phyloP scores from a whole-genome alignment of 768 basidiomycete species.

The Crassisporium funariophilum region DNA sequence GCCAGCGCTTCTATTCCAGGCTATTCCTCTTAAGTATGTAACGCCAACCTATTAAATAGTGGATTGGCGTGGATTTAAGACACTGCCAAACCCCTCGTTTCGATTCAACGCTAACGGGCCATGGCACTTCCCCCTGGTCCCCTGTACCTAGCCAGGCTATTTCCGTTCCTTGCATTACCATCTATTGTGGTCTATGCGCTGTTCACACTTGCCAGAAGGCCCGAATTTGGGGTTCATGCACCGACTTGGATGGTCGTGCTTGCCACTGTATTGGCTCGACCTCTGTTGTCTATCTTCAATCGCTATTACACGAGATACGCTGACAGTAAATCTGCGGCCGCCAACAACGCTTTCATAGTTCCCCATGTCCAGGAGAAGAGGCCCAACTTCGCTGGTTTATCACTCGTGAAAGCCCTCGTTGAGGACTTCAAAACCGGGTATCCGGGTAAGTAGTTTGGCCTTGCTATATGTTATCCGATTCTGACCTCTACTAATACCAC shows the following conservation, averaged over 20 bases:
- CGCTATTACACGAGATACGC: conserved; percentile 14
- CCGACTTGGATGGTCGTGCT: conserved; percentile 11
- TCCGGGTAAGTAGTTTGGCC: conserved; percentile 42
- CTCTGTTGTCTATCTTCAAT: conserved; percentile 12
- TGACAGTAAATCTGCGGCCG: conserved; percentile 12
- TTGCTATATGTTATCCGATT: background rate
- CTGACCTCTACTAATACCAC: background rate
- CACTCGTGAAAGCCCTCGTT: conserved; percentile 6
- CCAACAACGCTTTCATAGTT: conserved; percentile 9
- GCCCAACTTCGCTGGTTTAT: conserved; percentile 13
- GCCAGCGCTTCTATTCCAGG: no score
- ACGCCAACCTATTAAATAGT: no score
- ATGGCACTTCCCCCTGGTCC: no score
- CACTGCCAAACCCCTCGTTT: no score
- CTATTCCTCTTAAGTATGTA: no score
- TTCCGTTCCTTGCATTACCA: no score
- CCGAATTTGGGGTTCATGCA: background rate
- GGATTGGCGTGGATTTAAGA: no score
- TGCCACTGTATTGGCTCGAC: conserved; percentile 9
- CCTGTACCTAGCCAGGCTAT: no score
- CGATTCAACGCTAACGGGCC: no score
- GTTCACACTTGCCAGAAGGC: no score
- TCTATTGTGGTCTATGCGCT: no score
- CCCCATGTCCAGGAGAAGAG: conserved; percentile 15
- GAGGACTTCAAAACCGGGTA: conserved; percentile 12